Conservation (phyloP, 2,329 filamentous ascomycete species). For the Microdochium nivale region DNA sequence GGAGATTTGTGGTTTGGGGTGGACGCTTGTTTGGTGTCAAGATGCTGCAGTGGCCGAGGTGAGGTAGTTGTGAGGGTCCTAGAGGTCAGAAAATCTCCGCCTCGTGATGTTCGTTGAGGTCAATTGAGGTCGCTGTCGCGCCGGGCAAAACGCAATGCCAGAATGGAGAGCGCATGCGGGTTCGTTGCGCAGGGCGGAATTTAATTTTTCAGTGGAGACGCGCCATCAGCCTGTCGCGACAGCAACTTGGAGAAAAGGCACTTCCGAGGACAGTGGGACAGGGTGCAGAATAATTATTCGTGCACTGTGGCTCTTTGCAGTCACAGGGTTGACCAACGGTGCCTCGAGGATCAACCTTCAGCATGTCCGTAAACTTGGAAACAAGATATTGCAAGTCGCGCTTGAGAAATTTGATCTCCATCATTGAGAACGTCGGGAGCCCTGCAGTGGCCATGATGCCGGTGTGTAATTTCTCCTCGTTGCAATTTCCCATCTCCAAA, state of each 20-base stretch:
- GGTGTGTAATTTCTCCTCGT: not conserved
- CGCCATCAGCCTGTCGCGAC: too few relatives aligned
- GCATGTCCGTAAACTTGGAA: too few relatives aligned
- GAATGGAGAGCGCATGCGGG: not conserved
- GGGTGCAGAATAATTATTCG: too few relatives aligned
- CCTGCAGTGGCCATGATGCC: not conserved
- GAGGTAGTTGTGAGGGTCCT: not conserved
- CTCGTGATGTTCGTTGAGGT: not conserved
- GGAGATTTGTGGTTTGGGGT: not conserved
- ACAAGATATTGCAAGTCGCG: too few relatives aligned
- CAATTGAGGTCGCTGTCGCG: not conserved
- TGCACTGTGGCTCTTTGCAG: too few relatives aligned
- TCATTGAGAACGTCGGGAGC: too few relatives aligned
- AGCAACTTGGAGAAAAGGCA: too few relatives aligned
- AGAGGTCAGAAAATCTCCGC: not conserved
- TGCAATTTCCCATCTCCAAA: constrained; percentile 21
- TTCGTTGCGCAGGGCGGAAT: not conserved
- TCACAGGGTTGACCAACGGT: too few relatives aligned
- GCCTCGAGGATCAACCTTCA: too few relatives aligned
- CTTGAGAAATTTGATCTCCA: too few relatives aligned
- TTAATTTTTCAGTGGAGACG: constrained; percentile 1
- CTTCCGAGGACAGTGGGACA: too few relatives aligned
- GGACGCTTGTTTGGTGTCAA: not conserved
- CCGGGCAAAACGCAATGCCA: not conserved
- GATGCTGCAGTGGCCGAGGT: not conserved